Base-by-base conservation (phyloP, 2,329 filamentous ascomycete species). In the Neofusicoccum parvum region DNA sequence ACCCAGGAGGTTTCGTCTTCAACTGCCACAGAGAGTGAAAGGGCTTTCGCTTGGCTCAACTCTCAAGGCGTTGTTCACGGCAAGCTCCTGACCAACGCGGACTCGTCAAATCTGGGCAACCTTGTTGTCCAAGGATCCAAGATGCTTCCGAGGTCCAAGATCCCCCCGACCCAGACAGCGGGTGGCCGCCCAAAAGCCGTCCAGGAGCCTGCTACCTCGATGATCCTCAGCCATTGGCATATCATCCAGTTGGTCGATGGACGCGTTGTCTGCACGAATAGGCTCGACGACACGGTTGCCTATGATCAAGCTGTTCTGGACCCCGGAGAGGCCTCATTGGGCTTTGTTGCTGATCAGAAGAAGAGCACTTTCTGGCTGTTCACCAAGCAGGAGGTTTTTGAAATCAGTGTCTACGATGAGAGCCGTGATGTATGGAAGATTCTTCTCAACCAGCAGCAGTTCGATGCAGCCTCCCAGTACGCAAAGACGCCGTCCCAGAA, bases 301-400 rank as follows among this genome's bases (percentile, higher is more conserved):
- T 96, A 95, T 71, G 92, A 97, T 75, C 93, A 98, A 77, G 84
- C 89, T 23, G 90, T 99, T 4, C 82, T 98, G 14, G 90, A 94
- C 64, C 85, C 88, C 4, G 91, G 90, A 0, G 91, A 97, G 71
- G 89, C 85, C 71, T 88, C 90, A 4, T 81, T 99, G n/a, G 93
- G 92, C 0, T 85, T 99, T 17, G 90, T 93, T 59, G 89, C 94
- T 9, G 95, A 99, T 77, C 86, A 91, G 67, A 94, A 95, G 76
- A 97, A 97, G 82, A 96, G 94, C 73, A 99, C 95, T 0, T 97
- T 94, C 75, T 99, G 96, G 95, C 85, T 99, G 2, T 96, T 98
- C 74, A 98, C 94, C 0, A 86, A 87, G 0, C 86, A 92, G 65
- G 93, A 96, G 72, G 97, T 99, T 59, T 97, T 93, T 71, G 95